A percentile compares a stretch with the other conserved stretches of the same genome.
Conservation (phyloP, 2,329 filamentous ascomycete species). For the Cladosporium sp. region DNA sequence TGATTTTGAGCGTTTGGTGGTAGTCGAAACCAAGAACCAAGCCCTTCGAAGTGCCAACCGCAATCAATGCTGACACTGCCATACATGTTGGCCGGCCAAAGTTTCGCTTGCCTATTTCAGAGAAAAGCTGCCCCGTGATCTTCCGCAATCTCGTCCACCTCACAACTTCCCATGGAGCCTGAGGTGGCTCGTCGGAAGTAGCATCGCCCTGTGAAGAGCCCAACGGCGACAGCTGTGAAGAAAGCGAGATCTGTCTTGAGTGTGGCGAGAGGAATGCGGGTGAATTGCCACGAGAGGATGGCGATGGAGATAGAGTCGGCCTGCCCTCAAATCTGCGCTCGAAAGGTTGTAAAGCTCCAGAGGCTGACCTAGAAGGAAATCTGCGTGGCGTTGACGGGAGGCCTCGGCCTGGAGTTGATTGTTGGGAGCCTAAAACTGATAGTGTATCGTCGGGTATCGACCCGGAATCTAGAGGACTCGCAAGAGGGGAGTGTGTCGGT, state of each 20-base stretch:
- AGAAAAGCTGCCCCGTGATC: slow-evolving; percentile 84
- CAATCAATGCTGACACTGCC: slow-evolving; percentile 80
- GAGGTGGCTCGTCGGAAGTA: slow-evolving; percentile 43
- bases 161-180: slow-evolving; percentile 93
- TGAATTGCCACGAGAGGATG: slow-evolving; percentile 66
- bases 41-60: slow-evolving; percentile 88
- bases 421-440: slow-evolving; percentile 64
- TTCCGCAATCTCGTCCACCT: slow-evolving; percentile 93
- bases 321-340: slow-evolving; percentile 91
- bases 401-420: slow-evolving; percentile 68
- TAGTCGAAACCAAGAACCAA: slow-evolving; percentile 96
- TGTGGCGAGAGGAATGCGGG: slow-evolving; percentile 73
- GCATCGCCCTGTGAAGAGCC: slow-evolving; percentile 61
- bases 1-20: slow-evolving; percentile 88
- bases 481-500: slow-evolving; percentile 33
- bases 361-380: slow-evolving; percentile 64
- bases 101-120: slow-evolving; percentile 84
- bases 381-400: slow-evolving; percentile 57
- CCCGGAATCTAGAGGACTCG: slow-evolving; percentile 66
- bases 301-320: slow-evolving; percentile 60
- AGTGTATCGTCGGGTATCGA: slow-evolving; percentile 81
- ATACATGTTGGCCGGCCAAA: slow-evolving; percentile 91
- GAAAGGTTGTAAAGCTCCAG: slow-evolving; percentile 84
- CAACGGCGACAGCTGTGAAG: slow-evolving; percentile 51
- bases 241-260: slow-evolving; percentile 59